Evolutionary conservation across 208 protist species (phyloP), one percentile per base, ranked within the genome.

Genomic region (Naegleria fowleri): DNA sequence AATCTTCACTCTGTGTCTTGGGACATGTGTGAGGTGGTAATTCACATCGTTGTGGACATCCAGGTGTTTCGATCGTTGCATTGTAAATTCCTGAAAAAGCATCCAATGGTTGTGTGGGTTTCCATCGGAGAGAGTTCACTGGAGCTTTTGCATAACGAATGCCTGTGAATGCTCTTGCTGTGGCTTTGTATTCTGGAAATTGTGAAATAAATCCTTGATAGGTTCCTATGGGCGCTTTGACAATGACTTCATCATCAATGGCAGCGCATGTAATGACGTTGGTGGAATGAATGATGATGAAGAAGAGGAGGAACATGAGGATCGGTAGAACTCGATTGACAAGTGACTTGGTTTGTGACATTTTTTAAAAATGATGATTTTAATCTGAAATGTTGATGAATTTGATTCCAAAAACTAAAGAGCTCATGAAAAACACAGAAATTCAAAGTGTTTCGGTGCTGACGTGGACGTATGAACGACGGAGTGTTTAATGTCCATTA

Each of bases 91-190:
- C 38, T 25, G 36, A 7, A 39, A 38, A 93, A 16, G 86, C 0
- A 58, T 38, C 38, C 1, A 59, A 33, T 39, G 79, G 90, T 43
- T 86, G 25, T 33, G 92, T 76, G 22, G 92, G 85, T 59, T 86
- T 33, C 13, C 9, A 93, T 40, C 92, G 51, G 0, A 94, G 38
- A 33, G 15, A 16, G 33, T 92, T 92, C 55, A 94, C 36, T 5
- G 92, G 92, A 29, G 92, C 92, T 85, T 90, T 40, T 13, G 92
- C 92, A 84, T 91, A 93, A 51, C 92, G 92, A 90, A 93, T 43
- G 13, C 92, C 92, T 36, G 33, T 25, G 91, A 92, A 92, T 87
- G 79, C 67, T 79, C 67, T 79, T 0, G 67, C 67, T 36, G 67
- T 79, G 7, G n/a, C n/a, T 79, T 79, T 7, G 19, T 67, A 67